Evolutionary conservation across 1,284 basidiomycete genomes (phyloP), one percentile per base, ranked within the genome.

Genomic region (Trichosporon inkin): DNA sequence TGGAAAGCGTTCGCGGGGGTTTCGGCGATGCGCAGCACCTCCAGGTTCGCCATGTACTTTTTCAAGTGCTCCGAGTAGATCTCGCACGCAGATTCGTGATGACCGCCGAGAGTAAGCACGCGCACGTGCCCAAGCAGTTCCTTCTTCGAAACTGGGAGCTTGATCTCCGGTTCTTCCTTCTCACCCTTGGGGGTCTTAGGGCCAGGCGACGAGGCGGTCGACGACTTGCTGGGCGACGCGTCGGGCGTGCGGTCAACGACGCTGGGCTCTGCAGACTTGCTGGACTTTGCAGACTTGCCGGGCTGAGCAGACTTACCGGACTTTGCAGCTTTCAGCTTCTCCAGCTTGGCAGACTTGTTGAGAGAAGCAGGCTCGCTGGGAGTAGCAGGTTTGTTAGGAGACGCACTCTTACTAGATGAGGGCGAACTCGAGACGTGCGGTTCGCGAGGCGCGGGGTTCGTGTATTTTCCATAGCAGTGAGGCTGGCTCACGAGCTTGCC

Each of bases 21-120:
- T 19, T 53, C 34, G 32, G 36, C 34, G 51, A 53, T 24, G 16
- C 51, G 51, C n/a, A 53, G n/a, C n/a, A 36, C 16, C n/a, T 53
- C 51, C n/a, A 53, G 19, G 7, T 13, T 19, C 34, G 28, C 16
- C 34, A 37, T 22, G 34, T 19, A 36, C 51, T 35, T n/a, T 17
- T 20, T 10, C 10, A 37, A 19, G 2, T 20, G 19, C 2, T 6
- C 10, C 10, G n/a, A 3, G 51, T 53, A n/a, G 19, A 37, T 22
- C 2, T 37, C 51, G 34, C 51, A 53, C 1, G 19, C 51, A 6
- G 34, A 53, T 32, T 53, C 35, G 17, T 35, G 40, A n/a, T 55
- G 54, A 6, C 28, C 7, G 38, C 40, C 40, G n/a, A 55, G 35
- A 2, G 40, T 40, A 6, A 55, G n/a, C 10, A 34, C 22, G 38